These are phyloP conservation scores for Eucalyptus polyanthemos DNA, from an alignment of 345 rosid species.

Conservation along the genomic window DNA sequence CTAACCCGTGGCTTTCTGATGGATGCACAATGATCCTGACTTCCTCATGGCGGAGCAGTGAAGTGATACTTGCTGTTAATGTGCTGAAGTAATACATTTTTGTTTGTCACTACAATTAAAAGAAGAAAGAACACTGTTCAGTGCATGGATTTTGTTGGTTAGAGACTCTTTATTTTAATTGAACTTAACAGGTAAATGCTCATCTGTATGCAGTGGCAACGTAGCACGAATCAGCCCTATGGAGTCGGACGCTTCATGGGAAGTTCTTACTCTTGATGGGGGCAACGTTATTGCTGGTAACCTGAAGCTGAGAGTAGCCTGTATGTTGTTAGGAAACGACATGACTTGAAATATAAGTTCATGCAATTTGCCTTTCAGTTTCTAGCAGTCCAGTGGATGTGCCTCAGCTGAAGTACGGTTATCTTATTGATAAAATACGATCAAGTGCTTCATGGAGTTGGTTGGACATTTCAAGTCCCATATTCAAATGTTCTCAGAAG, in stretches of 20 bases:
- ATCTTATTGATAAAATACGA: conserved; percentile 18
- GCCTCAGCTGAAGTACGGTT: conserved; percentile 69
- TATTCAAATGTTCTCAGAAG: conserved; percentile 52
- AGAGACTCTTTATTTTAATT: not conserved
- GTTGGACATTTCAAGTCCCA: conserved; percentile 52
- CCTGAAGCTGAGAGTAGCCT: not conserved
- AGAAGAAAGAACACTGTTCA: not conserved
- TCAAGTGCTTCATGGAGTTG: conserved; percentile 46
- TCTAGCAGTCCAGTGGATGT: conserved; percentile 76
- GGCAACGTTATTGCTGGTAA: conserved; percentile 75
- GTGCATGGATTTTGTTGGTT: not conserved
- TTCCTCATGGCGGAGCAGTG: conserved; percentile 63
- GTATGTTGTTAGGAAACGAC: not conserved
- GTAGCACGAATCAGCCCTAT: conserved; percentile 53
- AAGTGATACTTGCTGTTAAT: conserved; percentile 63
- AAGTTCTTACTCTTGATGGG: conserved; percentile 51
- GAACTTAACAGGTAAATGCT: not conserved
- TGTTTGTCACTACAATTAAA: not conserved
- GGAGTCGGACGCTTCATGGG: conserved; percentile 61
- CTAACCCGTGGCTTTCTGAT: conserved; percentile 88
- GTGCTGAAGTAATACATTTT: conserved; percentile 34
- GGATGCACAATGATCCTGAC: conserved; percentile 62
- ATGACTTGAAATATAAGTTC: not conserved
- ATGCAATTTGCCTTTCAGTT: conserved; percentile 22
- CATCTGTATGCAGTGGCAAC: conserved; percentile 41